Evolutionary conservation across 495 filamentous ascomycete species (phyloP), one percentile per base, ranked within the genome.

Genomic region (Oidiodendron maius): DNA sequence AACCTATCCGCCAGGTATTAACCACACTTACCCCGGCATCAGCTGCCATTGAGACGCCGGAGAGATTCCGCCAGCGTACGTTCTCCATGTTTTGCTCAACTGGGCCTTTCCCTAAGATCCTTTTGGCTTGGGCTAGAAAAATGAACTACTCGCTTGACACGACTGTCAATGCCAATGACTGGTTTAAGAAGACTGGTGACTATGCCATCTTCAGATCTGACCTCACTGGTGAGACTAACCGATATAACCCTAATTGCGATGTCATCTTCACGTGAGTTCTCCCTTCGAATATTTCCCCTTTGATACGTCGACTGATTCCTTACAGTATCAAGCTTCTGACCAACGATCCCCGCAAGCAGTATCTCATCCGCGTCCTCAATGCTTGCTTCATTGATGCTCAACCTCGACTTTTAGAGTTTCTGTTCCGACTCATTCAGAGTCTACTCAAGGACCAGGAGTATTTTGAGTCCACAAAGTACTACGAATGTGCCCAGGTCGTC

Each of bases 151-250:
- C 17, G 11, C 12, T 28, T 4, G 13, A 18, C 9, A 10, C 16
- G 9, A 5, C n/a, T n/a, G 21, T 44, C 10, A 34, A 34, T 21
- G 3, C 23, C 6, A 28, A 20, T 10, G 52, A 55, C 16, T 11
- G 0, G 2, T n/a, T 17, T 1, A 49, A 55, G 40, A 40, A 20
- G 25, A 50, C 52, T 13, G 52, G 52, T 3, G 46, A 50, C 10
- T 55, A 55, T 26, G 37, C 43, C 36, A 25, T 55, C 9, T 55
- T 55, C 52, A 50, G 35, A 40, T 50, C 47, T n/a, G n/a, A 18
- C 2, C 28, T 24, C 16, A 35, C 34, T n/a, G 35, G 23, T 23
- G 11, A 1, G 3, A 24, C 13, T 2, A 13, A 22, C 16, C 48
- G 40, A 22, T 9, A 24, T 10, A 39, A 43, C 25, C 38, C 40